Percentiles rank a stretch among this genome's conserved stretches.
These are phyloP conservation scores for Monosporascus cannonballus DNA, from an alignment of 2,329 filamentous ascomycete species.

Conservation along the genomic window DNA sequence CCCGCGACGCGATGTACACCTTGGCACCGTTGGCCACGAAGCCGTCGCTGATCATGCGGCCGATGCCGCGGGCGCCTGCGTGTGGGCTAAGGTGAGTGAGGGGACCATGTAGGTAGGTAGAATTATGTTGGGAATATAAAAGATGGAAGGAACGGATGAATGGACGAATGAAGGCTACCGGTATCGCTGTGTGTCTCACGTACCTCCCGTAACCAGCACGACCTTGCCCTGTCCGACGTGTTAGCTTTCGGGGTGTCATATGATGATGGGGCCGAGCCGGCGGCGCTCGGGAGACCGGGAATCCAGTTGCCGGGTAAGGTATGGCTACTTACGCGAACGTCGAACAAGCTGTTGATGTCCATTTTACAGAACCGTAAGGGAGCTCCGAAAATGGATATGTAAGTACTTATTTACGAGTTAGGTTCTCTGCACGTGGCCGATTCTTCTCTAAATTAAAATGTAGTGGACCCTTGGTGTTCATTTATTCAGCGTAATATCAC, in stretches of 20 bases:
- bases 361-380: constrained; percentile 27
- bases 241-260: constrained; percentile 4
- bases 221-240: constrained; percentile 42
- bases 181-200: not conserved
- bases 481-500: no score
- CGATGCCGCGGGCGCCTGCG: constrained; percentile 52
- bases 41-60: constrained; percentile 61
- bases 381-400: no score
- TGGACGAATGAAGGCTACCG: not conserved
- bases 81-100: not conserved
- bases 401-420: no score
- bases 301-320: not conserved
- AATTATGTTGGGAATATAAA: not conserved
- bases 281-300: not conserved
- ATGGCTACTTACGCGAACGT: constrained; percentile 47
- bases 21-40: constrained; percentile 58
- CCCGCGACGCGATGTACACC: constrained; percentile 62
- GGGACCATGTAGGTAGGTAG: no score
- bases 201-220: constrained; percentile 50
- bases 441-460: no score
- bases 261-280: not conserved
- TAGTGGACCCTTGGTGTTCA: no score
- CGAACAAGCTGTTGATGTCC: constrained; percentile 50
- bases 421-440: no score
- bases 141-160: not conserved